These are phyloP conservation scores for Fusarium sp. DNA, from an alignment of 2,329 filamentous ascomycete genomes.

Conservation along the genomic window DNA sequence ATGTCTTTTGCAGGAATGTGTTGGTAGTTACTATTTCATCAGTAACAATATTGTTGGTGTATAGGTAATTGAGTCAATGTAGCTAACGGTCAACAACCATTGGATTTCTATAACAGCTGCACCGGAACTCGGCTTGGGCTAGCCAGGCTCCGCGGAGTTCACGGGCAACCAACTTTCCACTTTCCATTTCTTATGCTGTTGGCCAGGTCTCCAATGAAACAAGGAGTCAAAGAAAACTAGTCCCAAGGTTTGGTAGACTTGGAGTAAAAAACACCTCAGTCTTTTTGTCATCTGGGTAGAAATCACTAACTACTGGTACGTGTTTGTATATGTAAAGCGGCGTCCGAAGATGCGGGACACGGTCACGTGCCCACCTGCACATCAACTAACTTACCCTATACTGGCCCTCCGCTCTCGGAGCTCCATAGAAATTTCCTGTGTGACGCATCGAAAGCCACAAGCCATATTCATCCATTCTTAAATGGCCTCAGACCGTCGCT, in stretches of 20 bases:
- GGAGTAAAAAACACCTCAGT: not conserved
- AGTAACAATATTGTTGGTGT: not conserved
- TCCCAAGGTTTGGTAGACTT: not conserved
- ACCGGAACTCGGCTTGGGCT: not conserved
- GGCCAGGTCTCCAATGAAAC: not conserved
- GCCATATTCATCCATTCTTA: not conserved
- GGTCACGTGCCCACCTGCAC: not conserved
- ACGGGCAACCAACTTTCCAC: not conserved
- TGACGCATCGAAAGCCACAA: not conserved
- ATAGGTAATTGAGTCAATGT: not conserved
- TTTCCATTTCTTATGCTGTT: not conserved
- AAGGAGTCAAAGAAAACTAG: not conserved
- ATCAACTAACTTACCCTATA: not conserved
- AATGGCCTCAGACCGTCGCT: not conserved
- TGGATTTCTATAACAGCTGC: not conserved
- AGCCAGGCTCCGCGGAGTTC: not conserved
- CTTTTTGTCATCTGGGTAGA: not conserved
- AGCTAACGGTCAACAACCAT: not conserved
- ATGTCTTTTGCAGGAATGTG: not conserved
- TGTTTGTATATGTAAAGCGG: not conserved
- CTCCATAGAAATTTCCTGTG: not conserved
- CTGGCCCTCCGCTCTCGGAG: not conserved
- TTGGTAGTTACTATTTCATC: not conserved
- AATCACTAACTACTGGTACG: not conserved
- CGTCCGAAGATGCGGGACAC: not conserved